A percentile compares a stretch with the other conserved stretches of the same genome.
phyloP scores from a whole-genome alignment of 2,329 filamentous ascomycete genomes.

The Endocalyx cinctus region DNA sequence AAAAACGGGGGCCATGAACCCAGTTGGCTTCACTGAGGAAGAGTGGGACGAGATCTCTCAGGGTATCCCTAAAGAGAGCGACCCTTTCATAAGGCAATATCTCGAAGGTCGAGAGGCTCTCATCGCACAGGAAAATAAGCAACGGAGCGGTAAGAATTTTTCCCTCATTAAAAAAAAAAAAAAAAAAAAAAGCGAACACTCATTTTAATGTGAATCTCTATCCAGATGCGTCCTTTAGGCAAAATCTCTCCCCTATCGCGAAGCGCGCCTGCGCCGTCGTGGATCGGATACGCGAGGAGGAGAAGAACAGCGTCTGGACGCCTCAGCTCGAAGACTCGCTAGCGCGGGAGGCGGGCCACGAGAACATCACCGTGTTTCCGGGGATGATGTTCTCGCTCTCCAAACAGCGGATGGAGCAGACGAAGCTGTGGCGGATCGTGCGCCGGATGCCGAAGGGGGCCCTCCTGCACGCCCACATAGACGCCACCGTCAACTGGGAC shows the following conservation, averaged over 20 bases:
- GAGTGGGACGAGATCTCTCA: constrained; percentile 55
- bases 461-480: constrained; percentile 80
- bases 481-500: constrained; percentile 86
- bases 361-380: constrained; percentile 65
- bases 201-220: constrained; percentile 17
- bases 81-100: constrained; percentile 81
- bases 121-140: constrained; percentile 74
- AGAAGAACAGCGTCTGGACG: constrained; percentile 74
- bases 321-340: constrained; percentile 65
- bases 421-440: constrained; percentile 80
- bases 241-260: constrained; percentile 74
- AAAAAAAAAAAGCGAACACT: too few species aligned
- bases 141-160: constrained; percentile 64
- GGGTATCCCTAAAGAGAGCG: constrained; percentile 54
- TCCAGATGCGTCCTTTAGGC: constrained; percentile 64
- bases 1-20: too few species aligned
- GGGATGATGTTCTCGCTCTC: constrained; percentile 93
- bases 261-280: constrained; percentile 75
- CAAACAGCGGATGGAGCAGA: constrained; percentile 80
- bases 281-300: constrained; percentile 70
- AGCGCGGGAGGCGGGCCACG: constrained; percentile 53
- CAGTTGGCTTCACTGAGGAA: constrained; percentile 44
- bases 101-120: constrained; percentile 69
- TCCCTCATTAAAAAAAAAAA: constrained; percentile 5
- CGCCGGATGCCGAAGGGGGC: constrained; percentile 84